phyloP scores from a whole-genome alignment of 768 basidiomycete species.

The Tricholoma matsutake region DNA sequence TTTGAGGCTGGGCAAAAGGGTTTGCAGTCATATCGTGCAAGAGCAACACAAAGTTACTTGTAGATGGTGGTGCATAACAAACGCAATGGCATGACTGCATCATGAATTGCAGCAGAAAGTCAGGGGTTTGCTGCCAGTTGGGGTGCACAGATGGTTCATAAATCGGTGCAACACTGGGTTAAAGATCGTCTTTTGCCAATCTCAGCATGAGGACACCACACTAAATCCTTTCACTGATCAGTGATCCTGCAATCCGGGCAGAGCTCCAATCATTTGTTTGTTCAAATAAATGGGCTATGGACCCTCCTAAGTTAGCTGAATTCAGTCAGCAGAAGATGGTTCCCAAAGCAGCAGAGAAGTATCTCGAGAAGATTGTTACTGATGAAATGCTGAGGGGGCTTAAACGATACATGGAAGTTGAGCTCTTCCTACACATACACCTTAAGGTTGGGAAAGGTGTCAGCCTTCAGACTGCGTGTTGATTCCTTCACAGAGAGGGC shows the following conservation, averaged over 20 bases:
- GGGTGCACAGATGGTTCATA: conserved; percentile 22
- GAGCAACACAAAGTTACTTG: conserved; percentile 26
- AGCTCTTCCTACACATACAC: conserved; percentile 28
- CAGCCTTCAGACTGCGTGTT: conserved; percentile 28
- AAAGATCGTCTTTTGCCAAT: conserved; percentile 18
- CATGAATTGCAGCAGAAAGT: conserved; percentile 25
- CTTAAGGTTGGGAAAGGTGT: conserved; percentile 26
- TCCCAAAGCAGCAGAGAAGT: conserved; percentile 25
- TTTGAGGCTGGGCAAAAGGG: conserved; percentile 25
- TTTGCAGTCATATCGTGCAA: conserved; percentile 24
- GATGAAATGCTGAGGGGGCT: conserved; percentile 33
- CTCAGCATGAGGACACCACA: conserved; percentile 24
- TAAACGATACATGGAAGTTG: conserved; percentile 29
- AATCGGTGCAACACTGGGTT: conserved; percentile 26
- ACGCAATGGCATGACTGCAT: too few species aligned
- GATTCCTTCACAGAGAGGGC: conserved; percentile 26
- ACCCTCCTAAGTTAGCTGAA: conserved; percentile 28
- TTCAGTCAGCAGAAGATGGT: conserved; percentile 24
- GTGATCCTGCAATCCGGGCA: conserved; percentile 26
- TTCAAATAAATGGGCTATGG: conserved; percentile 34
- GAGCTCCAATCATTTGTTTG: conserved; percentile 27
- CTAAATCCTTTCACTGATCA: conserved; percentile 25
- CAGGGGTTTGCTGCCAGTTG: conserved; percentile 30
- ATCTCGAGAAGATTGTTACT: conserved; percentile 22
- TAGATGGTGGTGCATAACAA: conserved; percentile 28